Percentiles rank a stretch among this genome's conserved stretches.
Evolutionary conservation across 495 filamentous ascomycete species (phyloP).

Genomic region (Daldinia decipiens): DNA sequence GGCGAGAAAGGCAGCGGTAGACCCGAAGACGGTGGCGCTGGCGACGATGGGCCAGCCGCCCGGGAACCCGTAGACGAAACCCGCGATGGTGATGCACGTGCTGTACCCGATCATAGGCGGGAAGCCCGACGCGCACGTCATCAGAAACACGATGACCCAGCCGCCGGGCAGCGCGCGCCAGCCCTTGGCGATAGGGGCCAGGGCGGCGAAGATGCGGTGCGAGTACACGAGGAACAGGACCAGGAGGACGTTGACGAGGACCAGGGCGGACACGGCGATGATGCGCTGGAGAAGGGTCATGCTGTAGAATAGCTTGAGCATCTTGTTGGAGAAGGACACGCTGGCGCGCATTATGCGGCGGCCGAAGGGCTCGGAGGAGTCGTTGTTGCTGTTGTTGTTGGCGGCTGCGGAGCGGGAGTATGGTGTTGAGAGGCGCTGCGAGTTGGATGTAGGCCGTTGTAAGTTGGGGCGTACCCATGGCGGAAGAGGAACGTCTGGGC

Average conservation of each 20-base stretch:
- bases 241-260: constrained; percentile 61
- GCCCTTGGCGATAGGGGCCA: constrained; percentile 73
- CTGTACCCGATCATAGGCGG: constrained; percentile 93
- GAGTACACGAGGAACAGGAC: constrained; percentile 79
- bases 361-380: constrained; percentile 26
- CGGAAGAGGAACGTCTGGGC: constrained; percentile 7
- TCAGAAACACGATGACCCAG: constrained; percentile 81
- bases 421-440: constrained; percentile 30
- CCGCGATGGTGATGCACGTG: constrained; percentile 82
- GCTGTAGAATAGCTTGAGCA: constrained; percentile 46
- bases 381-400: constrained; percentile 36
- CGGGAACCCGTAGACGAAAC: constrained; percentile 95
- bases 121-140: constrained; percentile 83
- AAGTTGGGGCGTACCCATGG: constrained; percentile 36
- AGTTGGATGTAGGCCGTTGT: constrained; percentile 27
- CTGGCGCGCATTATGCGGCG: constrained; percentile 34
- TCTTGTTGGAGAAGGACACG: constrained; percentile 34
- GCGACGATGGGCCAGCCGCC: constrained; percentile 90
- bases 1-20: constrained; percentile 78
- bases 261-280: constrained; percentile 61
- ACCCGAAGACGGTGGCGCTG: constrained; percentile 79
- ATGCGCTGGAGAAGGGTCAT: constrained; percentile 71
- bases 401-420: constrained; percentile 42
- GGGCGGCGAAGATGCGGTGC: constrained; percentile 76
- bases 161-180: constrained; percentile 77